These are phyloP conservation scores for Epichloe sp. DNA, from an alignment of 2,329 filamentous ascomycete genomes.

Conservation along the genomic window DNA sequence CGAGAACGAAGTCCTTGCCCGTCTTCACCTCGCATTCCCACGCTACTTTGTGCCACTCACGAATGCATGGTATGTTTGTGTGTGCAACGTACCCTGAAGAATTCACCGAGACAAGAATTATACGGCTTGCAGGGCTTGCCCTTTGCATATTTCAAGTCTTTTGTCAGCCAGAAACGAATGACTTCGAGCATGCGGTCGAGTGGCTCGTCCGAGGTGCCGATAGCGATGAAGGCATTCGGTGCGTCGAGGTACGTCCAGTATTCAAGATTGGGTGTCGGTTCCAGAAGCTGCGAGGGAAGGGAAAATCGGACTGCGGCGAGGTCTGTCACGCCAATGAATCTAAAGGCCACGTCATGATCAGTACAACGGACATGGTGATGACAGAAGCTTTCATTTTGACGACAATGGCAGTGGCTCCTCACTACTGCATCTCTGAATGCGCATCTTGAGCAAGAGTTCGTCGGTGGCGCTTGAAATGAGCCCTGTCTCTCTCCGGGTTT, in stretches of 20 bases:
- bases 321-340: conserved; percentile 92
- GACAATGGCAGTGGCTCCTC: not conserved
- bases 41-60: conserved; percentile 6
- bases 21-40: not conserved
- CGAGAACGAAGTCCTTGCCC: not conserved
- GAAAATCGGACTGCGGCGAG: conserved; percentile 95
- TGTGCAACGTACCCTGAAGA: conserved; percentile 61
- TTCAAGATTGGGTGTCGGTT: conserved; percentile 92
- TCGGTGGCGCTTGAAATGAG: not conserved
- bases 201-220: conserved; percentile 80
- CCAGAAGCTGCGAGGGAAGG: conserved; percentile 84
- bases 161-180: conserved; percentile 95
- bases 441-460: not conserved
- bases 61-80: not conserved
- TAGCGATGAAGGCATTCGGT: conserved; percentile 73
- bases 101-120: conserved; percentile 92
- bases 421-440: not conserved
- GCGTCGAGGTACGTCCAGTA: conserved; percentile 98
- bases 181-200: conserved; percentile 92
- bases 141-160: conserved; percentile 97
- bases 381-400: not conserved
- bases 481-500: not conserved
- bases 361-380: not conserved
- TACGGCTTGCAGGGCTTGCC: conserved; percentile 98
- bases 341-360: conserved; percentile 21